Base-by-base conservation (phyloP, 129 eudicot genomes). In the Flaveria linearis region DNA sequence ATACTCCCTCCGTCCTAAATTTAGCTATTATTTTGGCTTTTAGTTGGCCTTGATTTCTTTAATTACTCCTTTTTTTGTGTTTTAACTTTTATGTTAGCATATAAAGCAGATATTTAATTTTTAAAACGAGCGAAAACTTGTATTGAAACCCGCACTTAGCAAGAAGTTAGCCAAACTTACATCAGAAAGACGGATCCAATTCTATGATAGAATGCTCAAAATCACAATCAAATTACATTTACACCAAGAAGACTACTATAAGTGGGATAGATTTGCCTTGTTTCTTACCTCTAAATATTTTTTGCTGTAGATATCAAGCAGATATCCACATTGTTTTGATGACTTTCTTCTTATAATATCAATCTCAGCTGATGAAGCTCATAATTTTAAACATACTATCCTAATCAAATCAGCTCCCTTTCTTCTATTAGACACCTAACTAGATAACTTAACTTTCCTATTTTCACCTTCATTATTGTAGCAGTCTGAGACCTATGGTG, bases 21-120 rank as follows among this genome's bases (percentile, higher is more conserved):
- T 55, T 7, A 68, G 23, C 45, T 22, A 52, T 43, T 16, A 51
- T 20, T 51, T 42, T 39, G 69, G 73, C 53, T 49, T 76, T 65
- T 64, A 52, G 71, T 74, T 30, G 22, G 39, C 69, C 33, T 76
- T 64, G 72, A 47, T n/a, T 64, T 75, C 42, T 64, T 46, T 14
- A 36, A 60, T 43, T 23, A 41, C 70, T 22, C 28, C n/a, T 15
- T 4, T 58, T 30, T 42, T 74, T 60, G 45, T 43, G 70, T 33
- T 33, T 33, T 33, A 33, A 33, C 39, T 73, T 57, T 42, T 41
- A 67, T 22, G 12, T 18, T 28, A 28, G 25, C 62, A 23, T 77
- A 47, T n/a, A 49, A 62, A 64, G 23, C 3, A 47, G 22, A 49
- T 2, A 28, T 2, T 28, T 4, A 30, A 30, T 30, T 30, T 30